Evolutionary conservation across 192 early-diverging fungal genomes (phyloP).

Genomic region (Lobosporangium transversale): DNA sequence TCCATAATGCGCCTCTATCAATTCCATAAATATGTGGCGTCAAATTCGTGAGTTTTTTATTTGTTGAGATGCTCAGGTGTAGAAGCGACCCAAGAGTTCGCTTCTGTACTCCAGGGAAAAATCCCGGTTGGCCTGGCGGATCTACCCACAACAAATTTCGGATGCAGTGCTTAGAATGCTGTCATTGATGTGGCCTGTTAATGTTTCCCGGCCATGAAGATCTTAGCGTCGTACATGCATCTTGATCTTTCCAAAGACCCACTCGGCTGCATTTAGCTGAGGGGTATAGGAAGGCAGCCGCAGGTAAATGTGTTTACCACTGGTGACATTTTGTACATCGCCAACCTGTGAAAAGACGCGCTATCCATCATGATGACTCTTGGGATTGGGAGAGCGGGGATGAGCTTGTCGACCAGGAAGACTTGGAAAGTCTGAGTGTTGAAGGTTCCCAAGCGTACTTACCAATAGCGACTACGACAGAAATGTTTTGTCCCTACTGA

Average conservation of each 20-base stretch:
- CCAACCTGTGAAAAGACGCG: constrained; percentile 9
- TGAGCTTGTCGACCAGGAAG: not conserved
- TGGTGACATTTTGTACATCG: constrained; percentile 6
- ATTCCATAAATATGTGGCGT: too few relatives aligned
- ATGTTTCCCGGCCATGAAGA: constrained; percentile 1
- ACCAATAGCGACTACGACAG: constrained; percentile 12
- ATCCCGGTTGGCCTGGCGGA: constrained; percentile 15
- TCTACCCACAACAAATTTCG: constrained; percentile 10
- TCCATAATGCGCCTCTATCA: too few relatives aligned
- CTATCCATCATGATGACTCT: constrained; percentile 20
- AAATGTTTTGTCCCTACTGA: constrained; percentile 9
- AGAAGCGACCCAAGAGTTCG: too few relatives aligned
- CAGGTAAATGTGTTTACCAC: constrained; percentile 3
- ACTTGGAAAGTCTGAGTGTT: constrained; percentile 4
- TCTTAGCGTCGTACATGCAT: constrained; percentile 21
- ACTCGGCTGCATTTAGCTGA: constrained; percentile 21
- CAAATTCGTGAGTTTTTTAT: too few relatives aligned
- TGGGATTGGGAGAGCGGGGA: constrained; percentile 1
- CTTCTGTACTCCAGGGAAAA: too few relatives aligned
- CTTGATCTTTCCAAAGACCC: constrained; percentile 15
- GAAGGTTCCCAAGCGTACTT: not conserved
- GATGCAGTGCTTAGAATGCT: not conserved
- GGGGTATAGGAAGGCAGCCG: constrained; percentile 14
- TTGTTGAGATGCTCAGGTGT: too few relatives aligned
- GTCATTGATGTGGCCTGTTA: constrained; percentile 2